These are phyloP conservation scores for Perilla frutescens DNA, from an alignment of 257 asterid species.

Conservation along the genomic window DNA sequence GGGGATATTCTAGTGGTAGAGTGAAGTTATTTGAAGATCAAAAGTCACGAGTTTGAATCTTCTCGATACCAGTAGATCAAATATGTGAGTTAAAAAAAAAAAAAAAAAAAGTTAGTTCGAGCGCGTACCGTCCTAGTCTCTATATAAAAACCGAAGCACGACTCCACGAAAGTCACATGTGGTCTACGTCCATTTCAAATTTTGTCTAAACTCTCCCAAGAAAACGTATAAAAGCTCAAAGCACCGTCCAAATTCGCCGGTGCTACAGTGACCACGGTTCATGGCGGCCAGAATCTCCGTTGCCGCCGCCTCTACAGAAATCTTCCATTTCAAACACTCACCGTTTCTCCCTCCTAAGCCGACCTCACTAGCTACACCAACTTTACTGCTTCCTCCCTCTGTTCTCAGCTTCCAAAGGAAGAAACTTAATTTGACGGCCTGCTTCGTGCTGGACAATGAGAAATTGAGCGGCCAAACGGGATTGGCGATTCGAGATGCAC, in stretches of 20 bases:
- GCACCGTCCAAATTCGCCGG: slow-evolving; percentile 20
- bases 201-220: neutral
- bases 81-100: no score
- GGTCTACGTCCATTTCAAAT: slow-evolving; percentile 29
- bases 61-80: no score
- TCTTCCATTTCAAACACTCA: slow-evolving; percentile 34
- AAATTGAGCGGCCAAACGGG: slow-evolving; percentile 31
- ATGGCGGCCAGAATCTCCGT: slow-evolving; percentile 61
- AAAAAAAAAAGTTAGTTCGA: no score
- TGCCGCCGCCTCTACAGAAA: slow-evolving; percentile 37
- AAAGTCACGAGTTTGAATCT: no score
- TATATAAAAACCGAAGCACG: slow-evolving; percentile 36
- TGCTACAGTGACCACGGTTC: slow-evolving; percentile 34
- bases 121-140: neutral
- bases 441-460: slow-evolving; percentile 50
- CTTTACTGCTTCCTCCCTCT: slow-evolving; percentile 35
- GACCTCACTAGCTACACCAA: slow-evolving; percentile 34
- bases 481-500: slow-evolving; percentile 8
- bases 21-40: no score
- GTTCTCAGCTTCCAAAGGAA: slow-evolving; percentile 26
- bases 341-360: slow-evolving; percentile 41
- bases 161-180: slow-evolving; percentile 31
- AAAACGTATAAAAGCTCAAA: neutral
- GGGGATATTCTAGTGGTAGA: no score
- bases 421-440: slow-evolving; percentile 45